Evolutionary conservation across 768 basidiomycete species (phyloP), one percentile per base, ranked within the genome.

Genomic region (Tulasnella sp.): DNA sequence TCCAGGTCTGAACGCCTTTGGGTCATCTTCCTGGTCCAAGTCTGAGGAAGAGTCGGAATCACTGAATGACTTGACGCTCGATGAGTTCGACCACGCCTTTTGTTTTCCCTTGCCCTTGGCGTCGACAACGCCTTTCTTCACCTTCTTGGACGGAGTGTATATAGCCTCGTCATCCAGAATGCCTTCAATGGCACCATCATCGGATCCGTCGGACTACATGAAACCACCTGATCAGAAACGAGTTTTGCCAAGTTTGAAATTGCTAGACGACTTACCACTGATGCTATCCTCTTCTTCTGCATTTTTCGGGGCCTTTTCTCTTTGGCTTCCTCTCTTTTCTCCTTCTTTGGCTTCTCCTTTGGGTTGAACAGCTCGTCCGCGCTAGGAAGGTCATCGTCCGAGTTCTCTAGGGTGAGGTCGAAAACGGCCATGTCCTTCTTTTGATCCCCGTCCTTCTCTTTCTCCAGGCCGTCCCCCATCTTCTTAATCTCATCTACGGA

Each of bases 331-430:
- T 48, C 47, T 48, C n/a, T 29, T 48, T 52, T 32, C 27, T 26
- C n/a, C 34, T 30, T 52, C 23, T 24, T 52, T 9, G 9, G 24
- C 23, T 52, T 52, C 51, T 52, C 19, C 34, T 7, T 34, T 8
- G 24, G n/a, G 17, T 29, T 34, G n/a, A 23, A 52, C 23, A 23
- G 27, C 19, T 52, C 51, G 19, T 32, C 51, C 9, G 51, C 51
- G 34, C 42, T 26, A 3, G 7, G 38, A 41, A 42, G 17, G 27
- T 41, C 38, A 15, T 58, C 32, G 43, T 58, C 34, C 11, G 29
- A 29, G 27, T 61, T 51, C 13, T 54, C 59, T 24, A 53, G 30
- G 13, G 38, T 41, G n/a, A 61, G 50, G 32, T 61, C 59, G 21
- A 55, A 23, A 24, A 51, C 30, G 44, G 29, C 26, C 34, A 10